Base-by-base conservation (phyloP, 805 yeast species). In the Candida ortonii region DNA sequence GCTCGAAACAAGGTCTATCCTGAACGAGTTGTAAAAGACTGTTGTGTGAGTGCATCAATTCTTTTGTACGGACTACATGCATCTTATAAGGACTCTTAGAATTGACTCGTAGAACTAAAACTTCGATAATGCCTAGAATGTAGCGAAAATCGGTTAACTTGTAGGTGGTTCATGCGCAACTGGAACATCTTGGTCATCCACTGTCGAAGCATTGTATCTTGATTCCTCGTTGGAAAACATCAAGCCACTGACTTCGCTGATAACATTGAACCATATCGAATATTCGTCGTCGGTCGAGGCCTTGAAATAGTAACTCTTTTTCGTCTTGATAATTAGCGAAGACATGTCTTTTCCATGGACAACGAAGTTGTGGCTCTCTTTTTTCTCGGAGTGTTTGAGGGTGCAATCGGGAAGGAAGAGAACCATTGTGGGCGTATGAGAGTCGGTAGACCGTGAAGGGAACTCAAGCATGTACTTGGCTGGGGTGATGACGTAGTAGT, bases 401-500 rank as follows among this genome's bases (percentile, higher is more conserved):
- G 59, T 47, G 38, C 71, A 60, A 13, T 70, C 76, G 7, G 79
- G 79, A 22, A 73, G 49, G 37, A 61, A 71, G 5, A 74, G 45
- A 12, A 68, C 62, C 26, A 68, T 46, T 16, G 67, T 66, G 11
- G 78, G 78, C n/a, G 61, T 59, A 13, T 42, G 42, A 6, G 71
- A 56, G 40, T 70, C 75, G 27, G 55, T 45, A 16, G 72, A 67
- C 36, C 65, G 60, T 10, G 72, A 59, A 38, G 67, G 67, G 53
- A 68, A 73, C 43, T 70, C 73, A 41, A 67, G 65, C 15, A 73
- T 46, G 47, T 59, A 70, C 15, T 67, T 59, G 1, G 74, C 46
- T 19, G 66, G 68, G 5, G 78, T 65, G 26, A 73, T 54, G 24
- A 68, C 78, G 46, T 64, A 73, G 50, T 65, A 74, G 44, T 62